Base-by-base conservation (phyloP, 2,329 filamentous ascomycete species). In the Cryphonectria carpinicola region DNA sequence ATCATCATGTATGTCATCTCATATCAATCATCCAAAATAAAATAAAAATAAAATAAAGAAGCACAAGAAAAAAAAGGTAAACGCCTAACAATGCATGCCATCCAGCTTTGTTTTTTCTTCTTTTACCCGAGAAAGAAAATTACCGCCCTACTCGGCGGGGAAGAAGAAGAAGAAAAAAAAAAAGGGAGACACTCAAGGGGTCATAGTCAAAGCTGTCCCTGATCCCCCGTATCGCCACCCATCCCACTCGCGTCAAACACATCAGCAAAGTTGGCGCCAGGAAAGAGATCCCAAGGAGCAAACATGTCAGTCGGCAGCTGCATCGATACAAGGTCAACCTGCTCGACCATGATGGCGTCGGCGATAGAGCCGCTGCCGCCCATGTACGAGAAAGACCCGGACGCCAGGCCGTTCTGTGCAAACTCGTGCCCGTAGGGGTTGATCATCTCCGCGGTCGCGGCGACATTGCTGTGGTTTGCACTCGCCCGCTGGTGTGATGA, bases 231-330 rank as follows among this genome's bases (percentile, higher is more conserved):
- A 56, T 62, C 65, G 3, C 66, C 63, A 3, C 66, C 63, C 28
- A 68, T 46, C 6, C 65, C 32, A 13, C 32, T 43, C 17, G 69
- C 28, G 58, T 85, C 84, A 74, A 87, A 89, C 67, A 89, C 85
- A 43, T 84, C 85, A 54, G 92, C 76, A 71, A 92, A 85, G 76
- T 93, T 68, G 17, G 58, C 90, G 35, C 86, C 86, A 0, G 92
- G 91, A 8, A 94, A 81, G 71, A 92, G 93, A 75, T 93, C 92
- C 91, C 92, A 95, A 4, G 81, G 81, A 0, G 90, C 89, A 84
- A 92, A 88, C 80, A 93, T 87, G 60, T 93, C 91, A 22, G 89
- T 87, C 1, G 83, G 81, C 54, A 85, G 72, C 0, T 89, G 90
- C 25, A 94, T 81, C 5, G 88, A 82, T 35, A 87, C 88, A 84